phyloP scores from a whole-genome alignment of 768 basidiomycete genomes.

The Suillus decipiens region DNA sequence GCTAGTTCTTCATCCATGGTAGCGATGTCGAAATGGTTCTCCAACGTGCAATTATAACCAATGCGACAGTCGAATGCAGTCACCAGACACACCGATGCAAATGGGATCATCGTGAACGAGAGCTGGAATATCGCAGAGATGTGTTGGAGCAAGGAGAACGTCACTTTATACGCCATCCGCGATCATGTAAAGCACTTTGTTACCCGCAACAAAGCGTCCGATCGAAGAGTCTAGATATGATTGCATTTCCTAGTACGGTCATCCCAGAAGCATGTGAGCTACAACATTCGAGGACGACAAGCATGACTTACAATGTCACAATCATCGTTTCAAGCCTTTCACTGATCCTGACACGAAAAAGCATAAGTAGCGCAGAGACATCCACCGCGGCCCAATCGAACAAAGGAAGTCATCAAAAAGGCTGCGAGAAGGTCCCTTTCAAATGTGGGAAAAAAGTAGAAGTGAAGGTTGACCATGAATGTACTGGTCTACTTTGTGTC shows the following conservation, averaged over 20 bases:
- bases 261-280: background rate
- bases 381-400: background rate
- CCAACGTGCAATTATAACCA: conserved; percentile 24
- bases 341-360: background rate
- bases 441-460: background rate
- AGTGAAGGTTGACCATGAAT: background rate
- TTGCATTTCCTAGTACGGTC: background rate
- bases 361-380: background rate
- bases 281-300: background rate
- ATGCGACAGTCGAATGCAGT: conserved; percentile 17
- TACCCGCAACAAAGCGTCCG: background rate
- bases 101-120: background rate
- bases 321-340: background rate
- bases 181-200: background rate
- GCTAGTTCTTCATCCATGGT: conserved; percentile 21
- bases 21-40: conserved; percentile 27
- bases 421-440: background rate
- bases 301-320: background rate
- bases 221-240: background rate
- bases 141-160: background rate
- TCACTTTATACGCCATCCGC: background rate
- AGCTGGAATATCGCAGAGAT: no score
- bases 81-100: background rate
- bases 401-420: background rate
- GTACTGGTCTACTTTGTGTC: background rate